phyloP scores from a whole-genome alignment of 2,329 filamentous ascomycete species.

The Clonostachys byssicola region DNA sequence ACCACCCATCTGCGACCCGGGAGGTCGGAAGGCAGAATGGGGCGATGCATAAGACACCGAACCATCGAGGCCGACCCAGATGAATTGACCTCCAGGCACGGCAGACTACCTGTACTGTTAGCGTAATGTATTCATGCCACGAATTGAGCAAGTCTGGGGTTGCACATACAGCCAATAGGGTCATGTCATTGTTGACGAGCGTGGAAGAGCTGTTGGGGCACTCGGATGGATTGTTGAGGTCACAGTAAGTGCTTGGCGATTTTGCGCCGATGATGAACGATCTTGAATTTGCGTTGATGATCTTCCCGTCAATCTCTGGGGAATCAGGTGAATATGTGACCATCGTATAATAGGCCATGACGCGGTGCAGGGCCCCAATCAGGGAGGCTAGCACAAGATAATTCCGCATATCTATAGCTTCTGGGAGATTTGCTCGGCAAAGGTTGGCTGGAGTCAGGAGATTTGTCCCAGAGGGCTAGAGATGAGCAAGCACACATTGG shows the following conservation, averaged over 20 bases:
- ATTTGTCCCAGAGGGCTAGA: no score
- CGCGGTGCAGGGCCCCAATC: not conserved
- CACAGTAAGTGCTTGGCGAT: constrained; percentile 16
- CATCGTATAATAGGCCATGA: constrained; percentile 15
- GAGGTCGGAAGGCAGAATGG: constrained; percentile 47
- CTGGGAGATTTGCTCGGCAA: no score
- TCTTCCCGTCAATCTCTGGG: constrained; percentile 11
- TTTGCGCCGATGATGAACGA: constrained; percentile 19
- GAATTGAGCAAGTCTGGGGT: accelerated
- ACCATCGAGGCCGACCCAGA: constrained; percentile 53
- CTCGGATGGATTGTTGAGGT: constrained; percentile 6
- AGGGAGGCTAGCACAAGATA: no score
- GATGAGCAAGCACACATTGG: no score
- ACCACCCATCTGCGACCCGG: constrained; percentile 42
- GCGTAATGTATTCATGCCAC: not conserved
- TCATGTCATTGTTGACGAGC: constrained; percentile 18
- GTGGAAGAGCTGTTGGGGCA: constrained; percentile 19
- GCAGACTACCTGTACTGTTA: constrained; percentile 26
- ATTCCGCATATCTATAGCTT: no score
- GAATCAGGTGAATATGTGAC: constrained; percentile 12
- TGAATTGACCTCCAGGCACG: constrained; percentile 59
- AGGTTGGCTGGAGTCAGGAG: no score
- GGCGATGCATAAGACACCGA: constrained; percentile 50
- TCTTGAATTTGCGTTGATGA: constrained; percentile 17
- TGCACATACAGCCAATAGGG: constrained; percentile 13